Evolutionary conservation across 1,284 basidiomycete species (phyloP), one percentile per base, ranked within the genome.

Genomic region (Cystobasidium slooffiae): DNA sequence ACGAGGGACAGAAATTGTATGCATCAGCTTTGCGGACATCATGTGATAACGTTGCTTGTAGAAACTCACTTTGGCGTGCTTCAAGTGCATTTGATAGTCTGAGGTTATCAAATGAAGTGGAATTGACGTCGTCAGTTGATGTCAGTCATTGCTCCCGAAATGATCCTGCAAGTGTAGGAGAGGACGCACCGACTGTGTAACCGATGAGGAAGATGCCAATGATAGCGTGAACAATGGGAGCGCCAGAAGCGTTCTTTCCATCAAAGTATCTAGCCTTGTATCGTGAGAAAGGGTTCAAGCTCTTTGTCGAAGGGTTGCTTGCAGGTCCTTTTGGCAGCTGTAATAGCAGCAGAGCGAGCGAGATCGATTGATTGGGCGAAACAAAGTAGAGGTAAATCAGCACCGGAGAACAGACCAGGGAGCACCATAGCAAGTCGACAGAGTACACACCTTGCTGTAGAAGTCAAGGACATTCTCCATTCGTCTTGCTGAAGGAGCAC

Each of bases 241-340:
- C 79, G 8, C 76, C 80, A 31, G 78, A 79, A 22, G 78, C 80
- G 77, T 80, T 80, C 24, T 76, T 72, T 55, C 78, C 79, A 41
- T 78, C 79, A 53, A 81, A 81, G 78, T 81, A 81, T 49, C 75
- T 62, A 41, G 76, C 77, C 76, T 78, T 80, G 79, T 81, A 81
- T 9, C 78, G 74, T 1, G 78, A 72, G 70, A 81, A 63, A 2
- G 80, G 79, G 76, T 79, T 79, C 51, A 73, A 53, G 70, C 70
- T 61, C 55, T 73, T 73, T 31, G 59, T 43, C 4, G 52, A 44
- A 31, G 70, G 59, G n/a, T 75, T 76, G 16, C 75, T 66, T 37
- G 78, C 77, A 6, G 79, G 52, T 5, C 80, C 80, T 77, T 81
- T 81, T 70, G 80, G 80, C 59, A 81, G 78, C 80, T 81, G 73